These are phyloP conservation scores for Phialophora tarda DNA, from an alignment of 2,329 filamentous ascomycete species.

Conservation along the genomic window DNA sequence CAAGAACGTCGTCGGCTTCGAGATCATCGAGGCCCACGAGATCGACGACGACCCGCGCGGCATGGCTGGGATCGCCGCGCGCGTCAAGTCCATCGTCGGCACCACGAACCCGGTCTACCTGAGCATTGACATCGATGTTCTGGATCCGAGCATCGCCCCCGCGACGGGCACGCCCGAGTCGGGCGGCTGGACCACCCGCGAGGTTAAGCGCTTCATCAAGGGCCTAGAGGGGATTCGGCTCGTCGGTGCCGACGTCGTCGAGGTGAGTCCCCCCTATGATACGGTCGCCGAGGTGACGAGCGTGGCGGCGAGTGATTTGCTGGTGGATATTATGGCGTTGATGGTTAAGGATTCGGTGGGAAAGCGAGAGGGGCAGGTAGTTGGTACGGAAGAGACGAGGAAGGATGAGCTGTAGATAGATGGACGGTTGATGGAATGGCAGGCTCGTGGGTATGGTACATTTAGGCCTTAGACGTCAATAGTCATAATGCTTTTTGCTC, in stretches of 20 bases:
- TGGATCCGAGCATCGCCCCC: constrained; percentile 45
- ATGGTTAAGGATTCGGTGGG: constrained; percentile 40
- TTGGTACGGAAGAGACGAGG: background rate
- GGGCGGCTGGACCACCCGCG: constrained; percentile 41
- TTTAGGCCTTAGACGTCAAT: background rate
- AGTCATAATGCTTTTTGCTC: background rate
- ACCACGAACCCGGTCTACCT: constrained; percentile 52
- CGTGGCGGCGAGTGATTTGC: constrained; percentile 43
- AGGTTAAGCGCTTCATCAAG: constrained; percentile 39
- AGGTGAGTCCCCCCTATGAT: constrained; percentile 40
- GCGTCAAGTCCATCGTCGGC: constrained; percentile 75
- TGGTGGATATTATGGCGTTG: constrained; percentile 42
- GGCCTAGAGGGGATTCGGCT: constrained; percentile 39
- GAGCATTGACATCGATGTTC: constrained; percentile 45
- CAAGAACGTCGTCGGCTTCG: constrained; percentile 77
- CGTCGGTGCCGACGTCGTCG: constrained; percentile 42
- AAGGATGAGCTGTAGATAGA: constrained; percentile 32
- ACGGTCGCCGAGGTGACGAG: constrained; percentile 41
- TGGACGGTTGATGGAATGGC: background rate
- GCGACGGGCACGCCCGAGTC: constrained; percentile 43
- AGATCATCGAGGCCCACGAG: constrained; percentile 77
- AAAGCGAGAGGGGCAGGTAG: background rate
- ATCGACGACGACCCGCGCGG: constrained; percentile 70
- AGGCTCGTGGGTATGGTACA: background rate
- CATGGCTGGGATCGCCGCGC: constrained; percentile 75